Base-by-base conservation (phyloP, 192 early-diverging fungal species). In the Podila epigama region DNA sequence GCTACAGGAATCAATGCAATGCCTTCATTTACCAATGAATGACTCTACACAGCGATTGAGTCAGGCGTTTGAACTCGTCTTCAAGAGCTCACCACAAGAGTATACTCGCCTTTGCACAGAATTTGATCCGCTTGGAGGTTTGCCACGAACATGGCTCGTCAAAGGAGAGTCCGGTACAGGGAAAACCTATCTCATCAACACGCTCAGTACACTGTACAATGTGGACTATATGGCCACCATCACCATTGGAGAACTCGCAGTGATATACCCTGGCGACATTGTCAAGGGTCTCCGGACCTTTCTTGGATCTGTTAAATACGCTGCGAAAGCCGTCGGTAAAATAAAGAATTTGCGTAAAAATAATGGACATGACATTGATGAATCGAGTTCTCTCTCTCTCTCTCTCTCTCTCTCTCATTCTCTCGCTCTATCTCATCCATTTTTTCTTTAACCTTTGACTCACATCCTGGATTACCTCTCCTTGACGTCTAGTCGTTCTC, bases 171-270 rank as follows among this genome's bases (percentile, higher is more conserved):
- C 73, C 53, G 73, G 73, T 27, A 28, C 58, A 64, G 70, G 70
- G 13, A 75, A 75, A 25, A 63, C 72, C 9, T 63, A 75, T 40
- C 52, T 68, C 0, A 39, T 39, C 13, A 63, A 66, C 1, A 42
- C 37, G 7, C 58, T 75, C 15, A 32, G 58, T n/a, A 50, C 54
- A 56, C 61, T 65, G 34, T 75, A 66, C 58, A 50, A 22, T 4
- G 57, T 62, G 27, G 42, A 50, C 11, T 63, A 72, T 60, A 48
- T 75, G 2, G 64, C 58, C 12, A 75, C 58, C 16, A 29, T 70
- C 27, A 80, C 80, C 5, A 62, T 84, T 31, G 83, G 83, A 27
- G 72, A 80, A 58, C 58, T 84, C 12, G 80, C 81, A 12, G 41
- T 65, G 3, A 70, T 82, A 55, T 82, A 75, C 48, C 70, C 81